These are phyloP conservation scores for Boletus reticuloceps DNA, from an alignment of 768 basidiomycete genomes.

Conservation along the genomic window DNA sequence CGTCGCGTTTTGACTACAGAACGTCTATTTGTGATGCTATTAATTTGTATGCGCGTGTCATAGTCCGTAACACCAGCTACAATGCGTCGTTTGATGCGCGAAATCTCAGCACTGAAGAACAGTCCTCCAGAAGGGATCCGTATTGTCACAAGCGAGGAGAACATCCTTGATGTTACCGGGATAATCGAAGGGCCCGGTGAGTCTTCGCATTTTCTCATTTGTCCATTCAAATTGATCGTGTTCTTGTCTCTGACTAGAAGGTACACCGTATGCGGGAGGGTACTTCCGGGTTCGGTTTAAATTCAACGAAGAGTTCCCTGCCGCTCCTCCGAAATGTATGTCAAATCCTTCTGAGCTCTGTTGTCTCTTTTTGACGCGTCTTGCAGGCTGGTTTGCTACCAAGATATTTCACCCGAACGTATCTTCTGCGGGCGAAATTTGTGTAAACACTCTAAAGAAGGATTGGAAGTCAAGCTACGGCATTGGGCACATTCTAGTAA, in stretches of 20 bases:
- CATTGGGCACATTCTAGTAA: constrained; percentile 86
- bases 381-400: constrained; percentile 80
- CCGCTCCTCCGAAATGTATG: constrained; percentile 89
- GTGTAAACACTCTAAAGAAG: constrained; percentile 96
- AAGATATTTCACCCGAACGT: constrained; percentile 99
- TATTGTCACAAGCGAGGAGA: constrained; percentile 80
- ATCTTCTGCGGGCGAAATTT: constrained; percentile 86
- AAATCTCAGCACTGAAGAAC: constrained; percentile 75
- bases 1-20: constrained; percentile 1
- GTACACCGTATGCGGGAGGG: constrained; percentile 71
- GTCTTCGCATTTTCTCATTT: constrained; percentile 24
- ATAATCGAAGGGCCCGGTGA: constrained; percentile 89
- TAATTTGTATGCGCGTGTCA: not conserved
- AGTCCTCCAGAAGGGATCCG: constrained; percentile 93
- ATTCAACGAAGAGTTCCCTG: constrained; percentile 93
- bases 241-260: constrained; percentile 36
- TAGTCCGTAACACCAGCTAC: constrained; percentile 51
- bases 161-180: constrained; percentile 83
- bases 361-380: constrained; percentile 2
- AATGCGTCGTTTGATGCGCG: constrained; percentile 85
- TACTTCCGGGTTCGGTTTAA: constrained; percentile 77
- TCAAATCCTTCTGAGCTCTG: not conserved
- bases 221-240: constrained; percentile 4
- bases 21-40: not conserved
- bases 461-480: constrained; percentile 94